Evolutionary conservation across 2,329 filamentous ascomycete genomes (phyloP).

Genomic region (Trichoderma oligosporum): DNA sequence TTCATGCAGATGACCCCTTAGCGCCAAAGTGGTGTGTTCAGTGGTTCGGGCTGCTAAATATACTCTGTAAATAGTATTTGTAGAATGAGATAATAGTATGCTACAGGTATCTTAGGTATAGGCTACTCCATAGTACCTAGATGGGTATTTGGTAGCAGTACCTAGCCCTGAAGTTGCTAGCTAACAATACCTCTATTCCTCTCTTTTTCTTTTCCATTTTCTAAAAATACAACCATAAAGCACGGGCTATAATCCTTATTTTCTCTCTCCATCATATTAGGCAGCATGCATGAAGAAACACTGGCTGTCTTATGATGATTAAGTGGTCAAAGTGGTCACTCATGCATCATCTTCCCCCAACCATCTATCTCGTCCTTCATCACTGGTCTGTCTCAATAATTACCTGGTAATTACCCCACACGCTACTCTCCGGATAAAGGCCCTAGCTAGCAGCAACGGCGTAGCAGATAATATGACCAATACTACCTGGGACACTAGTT

Average conservation of each 20-base stretch:
- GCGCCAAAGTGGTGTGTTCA: neutral
- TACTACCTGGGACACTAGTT: neutral
- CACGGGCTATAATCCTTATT: too few relatives aligned
- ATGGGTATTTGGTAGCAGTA: too few relatives aligned
- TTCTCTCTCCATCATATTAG: too few relatives aligned
- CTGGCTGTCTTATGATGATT: too few relatives aligned
- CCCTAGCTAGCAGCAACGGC: conserved; percentile 2
- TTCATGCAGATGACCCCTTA: neutral
- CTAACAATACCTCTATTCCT: neutral
- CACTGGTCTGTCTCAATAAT: neutral
- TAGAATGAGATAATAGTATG: neutral
- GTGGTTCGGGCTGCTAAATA: neutral
- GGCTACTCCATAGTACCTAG: too few relatives aligned
- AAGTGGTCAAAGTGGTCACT: too few relatives aligned
- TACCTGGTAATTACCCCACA: conserved; percentile 11
- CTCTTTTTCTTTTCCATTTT: too few relatives aligned
- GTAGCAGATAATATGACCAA: conserved; percentile 2
- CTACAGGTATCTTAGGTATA: too few relatives aligned
- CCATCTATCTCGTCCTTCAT: neutral
- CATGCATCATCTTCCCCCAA: neutral
- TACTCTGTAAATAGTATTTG: neutral
- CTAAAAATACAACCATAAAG: too few relatives aligned
- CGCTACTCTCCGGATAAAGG: conserved; percentile 18
- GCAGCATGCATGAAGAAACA: too few relatives aligned
- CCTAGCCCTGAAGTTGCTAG: too few relatives aligned